Percentiles rank a stretch among this genome's conserved stretches.
phyloP scores from a whole-genome alignment of 2,329 filamentous ascomycete genomes.

The Zasmidium citrigriseum region DNA sequence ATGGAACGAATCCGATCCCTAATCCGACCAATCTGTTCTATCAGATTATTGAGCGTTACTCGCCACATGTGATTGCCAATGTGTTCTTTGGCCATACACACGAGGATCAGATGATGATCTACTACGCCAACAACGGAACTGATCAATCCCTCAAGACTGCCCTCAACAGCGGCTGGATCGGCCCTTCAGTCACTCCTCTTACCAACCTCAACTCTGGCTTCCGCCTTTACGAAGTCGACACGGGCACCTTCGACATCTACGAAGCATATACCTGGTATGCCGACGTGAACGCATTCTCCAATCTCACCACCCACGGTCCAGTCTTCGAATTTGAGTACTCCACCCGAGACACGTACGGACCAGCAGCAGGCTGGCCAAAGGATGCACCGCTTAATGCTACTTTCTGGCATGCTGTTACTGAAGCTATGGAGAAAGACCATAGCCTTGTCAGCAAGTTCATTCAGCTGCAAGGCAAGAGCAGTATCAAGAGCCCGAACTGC shows the following conservation, averaged over 20 bases:
- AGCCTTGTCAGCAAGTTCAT: slow-evolving; percentile 54
- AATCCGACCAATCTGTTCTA: slow-evolving; percentile 58
- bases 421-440: slow-evolving; percentile 56
- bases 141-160: slow-evolving; percentile 42
- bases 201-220: slow-evolving; percentile 57
- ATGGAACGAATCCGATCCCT: slow-evolving; percentile 55
- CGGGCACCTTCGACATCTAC: slow-evolving; percentile 55
- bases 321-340: slow-evolving; percentile 54
- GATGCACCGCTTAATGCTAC: slow-evolving; percentile 58
- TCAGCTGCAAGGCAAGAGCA: slow-evolving; percentile 55
- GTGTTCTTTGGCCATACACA: slow-evolving; percentile 59
- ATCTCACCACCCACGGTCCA: slow-evolving; percentile 46
- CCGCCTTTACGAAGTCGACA: slow-evolving; percentile 58
- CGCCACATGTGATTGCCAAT: slow-evolving; percentile 56
- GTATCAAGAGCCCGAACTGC: slow-evolving; percentile 53
- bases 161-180: slow-evolving; percentile 54
- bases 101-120: slow-evolving; percentile 57
- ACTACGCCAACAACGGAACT: slow-evolving; percentile 53
- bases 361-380: slow-evolving; percentile 46
- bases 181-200: slow-evolving; percentile 54
- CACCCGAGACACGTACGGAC: slow-evolving; percentile 52
- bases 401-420: slow-evolving; percentile 61
- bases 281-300: slow-evolving; percentile 50
- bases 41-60: slow-evolving; percentile 57
- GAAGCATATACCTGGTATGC: slow-evolving; percentile 56